These are phyloP conservation scores for Tylopilus sp. DNA, from an alignment of 1,284 basidiomycete genomes.

Conservation along the genomic window DNA sequence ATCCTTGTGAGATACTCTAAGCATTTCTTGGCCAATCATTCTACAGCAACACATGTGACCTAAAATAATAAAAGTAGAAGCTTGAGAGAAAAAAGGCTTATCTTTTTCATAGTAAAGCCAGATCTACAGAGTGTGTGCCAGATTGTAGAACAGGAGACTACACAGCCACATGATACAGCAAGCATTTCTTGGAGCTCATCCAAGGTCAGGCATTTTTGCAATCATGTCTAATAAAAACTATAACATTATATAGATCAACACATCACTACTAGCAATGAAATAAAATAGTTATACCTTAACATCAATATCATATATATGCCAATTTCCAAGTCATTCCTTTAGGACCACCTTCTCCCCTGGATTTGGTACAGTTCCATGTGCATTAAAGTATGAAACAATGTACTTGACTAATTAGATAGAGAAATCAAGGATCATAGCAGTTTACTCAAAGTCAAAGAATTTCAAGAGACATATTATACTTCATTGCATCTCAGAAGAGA, in stretches of 20 bases:
- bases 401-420: not conserved
- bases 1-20: not conserved
- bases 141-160: not conserved
- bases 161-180: not conserved
- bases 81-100: not conserved
- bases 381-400: not conserved
- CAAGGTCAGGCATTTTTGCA: not conserved
- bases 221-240: not conserved
- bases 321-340: not conserved
- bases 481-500: constrained; percentile 2
- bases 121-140: not conserved
- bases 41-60: not conserved
- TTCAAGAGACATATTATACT: constrained; percentile 4
- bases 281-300: not conserved
- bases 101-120: not conserved
- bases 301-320: not conserved
- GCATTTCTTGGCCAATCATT: not conserved
- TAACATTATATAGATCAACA: not conserved
- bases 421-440: not conserved
- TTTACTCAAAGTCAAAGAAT: constrained; percentile 1
- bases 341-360: not conserved
- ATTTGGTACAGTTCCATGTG: not conserved
- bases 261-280: not conserved
- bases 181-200: not conserved
- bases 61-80: not conserved